Base-by-base conservation (phyloP, 108 stramenopile genomes). In the Pseudonitzschia pungens region DNA sequence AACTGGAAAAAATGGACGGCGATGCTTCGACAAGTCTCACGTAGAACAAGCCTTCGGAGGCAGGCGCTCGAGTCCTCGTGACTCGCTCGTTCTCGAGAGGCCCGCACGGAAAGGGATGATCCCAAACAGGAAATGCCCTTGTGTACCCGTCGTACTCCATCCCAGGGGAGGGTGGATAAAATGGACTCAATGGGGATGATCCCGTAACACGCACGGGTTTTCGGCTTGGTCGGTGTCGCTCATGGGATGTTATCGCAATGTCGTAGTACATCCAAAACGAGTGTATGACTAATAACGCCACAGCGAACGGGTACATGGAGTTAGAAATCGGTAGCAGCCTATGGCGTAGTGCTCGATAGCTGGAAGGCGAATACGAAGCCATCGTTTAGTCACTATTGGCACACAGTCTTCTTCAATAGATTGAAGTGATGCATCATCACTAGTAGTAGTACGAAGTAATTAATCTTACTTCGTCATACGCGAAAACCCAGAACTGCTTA, bases 181-280 rank as follows among this genome's bases (percentile, higher is more conserved):
- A 69, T 16, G 78, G 78, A 36, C 64, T 65, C 21, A 79, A 0
- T 29, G 78, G 78, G 67, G 72, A 73, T 18, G 78, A 73, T 56
- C 69, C 68, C 8, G 71, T 69, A 22, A 71, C 70, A 40, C 14
- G 65, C 20, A 72, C 26, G 40, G 50, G 52, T 22, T 40, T 55
- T 27, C 65, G 42, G 2, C 48, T 63, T 18, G 62, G 41, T 26
- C 42, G 48, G 41, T 68, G 56, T 28, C 27, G 26, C 9, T 48
- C n/a, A 7, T 56, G 59, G 9, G 68, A 72, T 10, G 72, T 73
- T 18, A 73, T 55, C 31, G 12, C 28, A 8, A 29, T 45, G 67
- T 73, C 78, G 63, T 73, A 77, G 36, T 56, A 41, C 20, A 72
- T 51, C 78, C 78, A 79, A 41, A 69, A 52, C 31, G 57, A 59